Evolutionary conservation across 768 basidiomycete genomes (phyloP).

Genomic region (Cubamyces lactineus): DNA sequence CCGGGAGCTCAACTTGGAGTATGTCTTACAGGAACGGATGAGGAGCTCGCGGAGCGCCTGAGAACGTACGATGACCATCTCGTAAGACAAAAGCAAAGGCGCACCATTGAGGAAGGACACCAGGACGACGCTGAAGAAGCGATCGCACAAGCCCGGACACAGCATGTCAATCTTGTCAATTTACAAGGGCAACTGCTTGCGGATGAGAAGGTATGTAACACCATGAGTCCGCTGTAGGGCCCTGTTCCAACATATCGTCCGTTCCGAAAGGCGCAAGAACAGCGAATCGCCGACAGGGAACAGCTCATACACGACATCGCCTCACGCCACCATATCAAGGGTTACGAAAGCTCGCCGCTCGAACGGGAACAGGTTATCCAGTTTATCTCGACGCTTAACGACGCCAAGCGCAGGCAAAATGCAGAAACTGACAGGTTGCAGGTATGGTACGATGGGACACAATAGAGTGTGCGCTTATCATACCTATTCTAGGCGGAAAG

Average conservation of each 20-base stretch:
- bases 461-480: neutral
- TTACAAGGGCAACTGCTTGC: slow-evolving; percentile 71
- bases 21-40: slow-evolving; percentile 60
- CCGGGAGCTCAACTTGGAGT: slow-evolving; percentile 22
- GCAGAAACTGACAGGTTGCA: slow-evolving; percentile 68
- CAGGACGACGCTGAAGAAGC: slow-evolving; percentile 68
- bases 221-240: neutral
- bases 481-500: slow-evolving; percentile 52
- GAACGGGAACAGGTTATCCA: slow-evolving; percentile 73
- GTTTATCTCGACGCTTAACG: slow-evolving; percentile 67
- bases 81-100: slow-evolving; percentile 51
- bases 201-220: slow-evolving; percentile 63
- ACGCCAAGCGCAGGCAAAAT: slow-evolving; percentile 65
- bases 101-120: slow-evolving; percentile 49
- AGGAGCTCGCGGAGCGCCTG: slow-evolving; percentile 63
- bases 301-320: slow-evolving; percentile 70
- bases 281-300: slow-evolving; percentile 72
- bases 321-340: slow-evolving; percentile 69
- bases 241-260: neutral
- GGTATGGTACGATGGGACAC: slow-evolving; percentile 43
- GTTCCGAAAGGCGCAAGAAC: slow-evolving; percentile 64
- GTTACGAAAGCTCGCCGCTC: slow-evolving; percentile 70
- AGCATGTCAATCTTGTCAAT: slow-evolving; percentile 59
- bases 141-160: slow-evolving; percentile 47
- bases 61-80: slow-evolving; percentile 65